Conservation (phyloP, 495 filamentous ascomycete species). For the Xylona heveae region DNA sequence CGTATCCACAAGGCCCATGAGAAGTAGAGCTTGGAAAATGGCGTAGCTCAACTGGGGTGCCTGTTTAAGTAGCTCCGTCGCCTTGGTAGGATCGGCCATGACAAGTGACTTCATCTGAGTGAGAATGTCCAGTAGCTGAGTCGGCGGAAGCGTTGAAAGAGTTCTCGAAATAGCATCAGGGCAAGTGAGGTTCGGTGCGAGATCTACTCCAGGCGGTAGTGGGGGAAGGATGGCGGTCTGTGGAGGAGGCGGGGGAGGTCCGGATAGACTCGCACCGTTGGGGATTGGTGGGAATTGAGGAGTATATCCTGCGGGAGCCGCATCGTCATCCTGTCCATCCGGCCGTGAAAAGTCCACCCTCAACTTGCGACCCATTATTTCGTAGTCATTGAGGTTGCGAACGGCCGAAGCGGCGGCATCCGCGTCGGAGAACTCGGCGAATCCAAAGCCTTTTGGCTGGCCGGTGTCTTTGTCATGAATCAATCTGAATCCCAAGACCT, state of each 20-base stretch:
- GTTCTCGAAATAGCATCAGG: constrained; percentile 84
- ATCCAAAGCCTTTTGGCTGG: constrained; percentile 88
- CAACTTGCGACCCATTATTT: constrained; percentile 86
- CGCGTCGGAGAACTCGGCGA: constrained; percentile 76
- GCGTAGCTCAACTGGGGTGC: constrained; percentile 90
- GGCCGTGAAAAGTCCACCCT: constrained; percentile 92
- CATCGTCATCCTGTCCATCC: constrained; percentile 52
- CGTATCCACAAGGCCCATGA: constrained; percentile 80
- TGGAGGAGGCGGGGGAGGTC: constrained; percentile 6
- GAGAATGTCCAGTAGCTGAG: constrained; percentile 85
- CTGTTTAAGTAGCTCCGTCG: constrained; percentile 67
- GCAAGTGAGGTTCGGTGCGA: constrained; percentile 59
- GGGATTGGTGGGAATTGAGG: constrained; percentile 15
- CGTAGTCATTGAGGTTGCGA: constrained; percentile 86
- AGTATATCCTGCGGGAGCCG: constrained; percentile 18
- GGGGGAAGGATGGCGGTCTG: constrained; percentile 35
- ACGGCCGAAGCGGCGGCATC: constrained; percentile 89
- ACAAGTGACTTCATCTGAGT: constrained; percentile 84
- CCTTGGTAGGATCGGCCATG: constrained; percentile 57
- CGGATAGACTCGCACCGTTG: constrained; percentile 1
- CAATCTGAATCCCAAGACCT: constrained; percentile 78
- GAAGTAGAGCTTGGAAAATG: constrained; percentile 82
- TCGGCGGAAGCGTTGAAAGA: constrained; percentile 59
- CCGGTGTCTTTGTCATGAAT: constrained; percentile 94
- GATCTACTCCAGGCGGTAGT: constrained; percentile 63